Evolutionary conservation across 768 basidiomycete species (phyloP).

Genomic region (Tricholoma saponaceum): DNA sequence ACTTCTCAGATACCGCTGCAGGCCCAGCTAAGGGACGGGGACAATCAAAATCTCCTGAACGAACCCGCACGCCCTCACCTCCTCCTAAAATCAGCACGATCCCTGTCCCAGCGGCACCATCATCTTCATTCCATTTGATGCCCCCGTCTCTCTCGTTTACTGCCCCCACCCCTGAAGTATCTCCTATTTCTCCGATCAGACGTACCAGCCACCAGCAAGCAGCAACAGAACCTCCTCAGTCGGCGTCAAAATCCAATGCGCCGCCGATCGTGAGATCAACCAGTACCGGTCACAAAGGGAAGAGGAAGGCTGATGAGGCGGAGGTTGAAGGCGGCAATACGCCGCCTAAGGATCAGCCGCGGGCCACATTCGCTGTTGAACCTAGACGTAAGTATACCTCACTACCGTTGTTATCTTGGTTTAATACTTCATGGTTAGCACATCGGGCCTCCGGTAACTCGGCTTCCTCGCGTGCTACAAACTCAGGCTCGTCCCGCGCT

Average conservation of each 20-base stretch:
- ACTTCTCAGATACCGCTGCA: background rate
- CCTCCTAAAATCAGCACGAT: slow-evolving; percentile 24
- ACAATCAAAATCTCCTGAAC: slow-evolving; percentile 17
- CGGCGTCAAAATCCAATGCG: slow-evolving; percentile 24
- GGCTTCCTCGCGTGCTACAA: slow-evolving; percentile 49
- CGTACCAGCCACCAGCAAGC: slow-evolving; percentile 26
- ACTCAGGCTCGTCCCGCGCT: slow-evolving; percentile 40
- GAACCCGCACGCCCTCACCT: slow-evolving; percentile 18
- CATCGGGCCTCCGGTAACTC: slow-evolving; percentile 49
- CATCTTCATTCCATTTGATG: slow-evolving; percentile 28
- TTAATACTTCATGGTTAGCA: slow-evolving; percentile 29
- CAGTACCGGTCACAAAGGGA: slow-evolving; percentile 42
- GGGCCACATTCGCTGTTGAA: slow-evolving; percentile 62
- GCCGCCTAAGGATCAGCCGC: slow-evolving; percentile 55
- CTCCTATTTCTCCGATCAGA: slow-evolving; percentile 29
- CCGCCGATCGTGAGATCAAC: slow-evolving; percentile 32
- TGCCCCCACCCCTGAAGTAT: slow-evolving; percentile 36
- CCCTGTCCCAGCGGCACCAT: slow-evolving; percentile 19
- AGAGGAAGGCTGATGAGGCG: slow-evolving; percentile 70
- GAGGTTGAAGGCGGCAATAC: slow-evolving; percentile 51
- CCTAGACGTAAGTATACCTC: slow-evolving; percentile 48
- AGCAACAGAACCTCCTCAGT: slow-evolving; percentile 22
- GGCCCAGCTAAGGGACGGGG: slow-evolving; percentile 3
- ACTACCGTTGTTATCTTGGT: slow-evolving; percentile 1
- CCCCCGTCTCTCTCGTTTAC: slow-evolving; percentile 36